Evolutionary conservation across 495 filamentous ascomycete genomes (phyloP).

Genomic region (Glonium stellatum): DNA sequence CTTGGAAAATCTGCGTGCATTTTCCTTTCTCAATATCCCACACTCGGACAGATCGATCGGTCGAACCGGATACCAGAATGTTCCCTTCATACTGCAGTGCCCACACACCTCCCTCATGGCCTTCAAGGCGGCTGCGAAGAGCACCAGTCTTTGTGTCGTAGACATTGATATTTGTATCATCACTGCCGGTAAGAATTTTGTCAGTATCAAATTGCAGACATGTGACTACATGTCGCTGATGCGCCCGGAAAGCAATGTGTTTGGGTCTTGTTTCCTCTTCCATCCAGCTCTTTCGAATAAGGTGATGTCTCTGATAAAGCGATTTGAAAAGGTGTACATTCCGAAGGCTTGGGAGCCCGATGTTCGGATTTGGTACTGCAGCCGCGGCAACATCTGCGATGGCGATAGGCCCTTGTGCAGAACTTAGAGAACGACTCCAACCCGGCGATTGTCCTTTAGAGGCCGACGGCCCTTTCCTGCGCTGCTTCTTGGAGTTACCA

Average conservation of each 20-base stretch:
- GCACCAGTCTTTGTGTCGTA: constrained; percentile 96
- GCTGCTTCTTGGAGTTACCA: constrained; percentile 35
- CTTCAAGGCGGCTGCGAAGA: constrained; percentile 70
- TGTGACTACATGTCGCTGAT: constrained; percentile 93
- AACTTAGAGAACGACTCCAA: constrained; percentile 40
- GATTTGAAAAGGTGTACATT: constrained; percentile 93
- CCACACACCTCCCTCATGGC: constrained; percentile 97
- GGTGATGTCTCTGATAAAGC: constrained; percentile 82
- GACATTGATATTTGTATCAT: constrained; percentile 96
- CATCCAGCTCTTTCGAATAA: constrained; percentile 89
- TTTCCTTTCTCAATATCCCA: constrained; percentile 93
- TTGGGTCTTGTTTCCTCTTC: constrained; percentile 74
- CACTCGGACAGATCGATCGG: constrained; percentile 88
- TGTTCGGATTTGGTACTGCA: constrained; percentile 72
- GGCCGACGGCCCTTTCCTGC: constrained; percentile 42
- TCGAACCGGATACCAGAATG: constrained; percentile 90
- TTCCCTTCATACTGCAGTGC: constrained; percentile 95
- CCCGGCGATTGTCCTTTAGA: constrained; percentile 35
- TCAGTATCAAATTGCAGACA: constrained; percentile 96
- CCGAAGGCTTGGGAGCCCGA: constrained; percentile 70
- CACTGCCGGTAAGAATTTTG: constrained; percentile 95
- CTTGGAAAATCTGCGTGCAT: constrained; percentile 93
- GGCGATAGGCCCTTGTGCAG: constrained; percentile 72
- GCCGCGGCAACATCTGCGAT: constrained; percentile 73
- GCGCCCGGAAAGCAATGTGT: constrained; percentile 91